These are phyloP conservation scores for Tuber calosporum DNA, from an alignment of 495 filamentous ascomycete genomes.

Conservation along the genomic window DNA sequence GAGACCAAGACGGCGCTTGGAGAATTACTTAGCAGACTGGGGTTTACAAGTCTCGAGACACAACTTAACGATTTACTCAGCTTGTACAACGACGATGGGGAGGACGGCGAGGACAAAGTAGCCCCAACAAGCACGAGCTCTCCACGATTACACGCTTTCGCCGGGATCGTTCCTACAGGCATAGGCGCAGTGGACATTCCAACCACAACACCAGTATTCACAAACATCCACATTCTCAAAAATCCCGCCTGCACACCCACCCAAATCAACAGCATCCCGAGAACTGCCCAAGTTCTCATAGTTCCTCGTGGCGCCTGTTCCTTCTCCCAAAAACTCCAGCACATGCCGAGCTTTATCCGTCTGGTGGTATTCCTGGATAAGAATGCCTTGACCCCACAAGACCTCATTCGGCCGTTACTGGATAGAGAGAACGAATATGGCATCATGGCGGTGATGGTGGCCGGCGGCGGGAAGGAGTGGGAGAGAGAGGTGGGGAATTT, in stretches of 20 bases:
- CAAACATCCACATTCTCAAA: conserved; percentile 60
- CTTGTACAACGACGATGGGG: conserved; percentile 22
- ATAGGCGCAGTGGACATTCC: conserved; percentile 53
- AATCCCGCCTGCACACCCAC: conserved; percentile 60
- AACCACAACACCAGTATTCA: conserved; percentile 19
- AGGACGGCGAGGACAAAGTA: conserved; percentile 15
- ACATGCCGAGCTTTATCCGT: conserved; percentile 69
- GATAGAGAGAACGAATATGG: conserved; percentile 70
- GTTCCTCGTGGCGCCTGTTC: conserved; percentile 77
- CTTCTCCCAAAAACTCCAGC: conserved; percentile 73
- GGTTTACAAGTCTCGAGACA: conserved; percentile 21
- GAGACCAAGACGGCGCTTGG: conserved; percentile 28
- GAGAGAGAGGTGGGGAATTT: conserved; percentile 55
- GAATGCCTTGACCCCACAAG: conserved; percentile 47
- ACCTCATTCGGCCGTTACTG: conserved; percentile 63
- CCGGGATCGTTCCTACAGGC: conserved; percentile 48
- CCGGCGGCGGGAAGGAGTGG: conserved; percentile 63
- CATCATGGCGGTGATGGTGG: conserved; percentile 79
- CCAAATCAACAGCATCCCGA: conserved; percentile 51
- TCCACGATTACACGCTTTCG: conserved; percentile 35
- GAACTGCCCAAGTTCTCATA: conserved; percentile 60
- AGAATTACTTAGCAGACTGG: conserved; percentile 30
- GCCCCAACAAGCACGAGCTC: conserved; percentile 28
- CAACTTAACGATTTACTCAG: conserved; percentile 37
- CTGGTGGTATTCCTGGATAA: conserved; percentile 76